Base-by-base conservation (phyloP, 1,139 yeast species). In the Kluyveromyces marxianus region DNA sequence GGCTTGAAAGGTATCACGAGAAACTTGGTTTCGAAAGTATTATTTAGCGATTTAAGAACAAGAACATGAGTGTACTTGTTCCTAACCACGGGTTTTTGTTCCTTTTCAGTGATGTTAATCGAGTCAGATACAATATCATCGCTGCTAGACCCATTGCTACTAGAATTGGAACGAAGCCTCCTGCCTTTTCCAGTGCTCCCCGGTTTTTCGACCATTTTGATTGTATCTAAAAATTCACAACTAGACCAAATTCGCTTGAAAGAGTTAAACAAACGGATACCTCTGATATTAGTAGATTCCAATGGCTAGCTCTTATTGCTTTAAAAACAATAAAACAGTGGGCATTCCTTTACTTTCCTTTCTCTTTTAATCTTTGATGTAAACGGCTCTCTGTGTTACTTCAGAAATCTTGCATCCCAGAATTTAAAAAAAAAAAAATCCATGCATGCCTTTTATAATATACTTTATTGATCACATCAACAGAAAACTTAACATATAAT, bases 1-100 rank as follows among this genome's bases (percentile, higher is more conserved):
- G 99, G 98, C 50, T 72, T 75, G 49, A 77, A 75, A 1, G 97
- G 97, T 5, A 94, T 81, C 27, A 79, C 79, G 34, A 94, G 69
- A 44, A 84, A 81, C 63, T 92, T 92, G 47, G 82, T 76, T 41
- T 81, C 83, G 67, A 88, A 88, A 0, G 97, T 84, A 45, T 80
- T 88, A 62, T 92, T 90, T 42, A 89, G 66, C 0, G 97, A 83
- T 10, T 77, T 67, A 47, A 90, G 69, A 1, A 89, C 81, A 24
- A 90, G 76, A 41, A 84, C 73, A 68, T 60, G 64, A 1, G 64
- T 56, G 40, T 64, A 60, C 32, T 57, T 57, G 30, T 60, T 62
- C 47, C 72, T 54, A n/a, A 26, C 27, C 21, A 47, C 46, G 3
- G 47, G 39, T 10, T 36, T 32, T 36, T 30, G 33, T 6, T 34